These are phyloP conservation scores for Cladophialophora exuberans DNA, from an alignment of 2,329 filamentous ascomycete species.

Conservation along the genomic window DNA sequence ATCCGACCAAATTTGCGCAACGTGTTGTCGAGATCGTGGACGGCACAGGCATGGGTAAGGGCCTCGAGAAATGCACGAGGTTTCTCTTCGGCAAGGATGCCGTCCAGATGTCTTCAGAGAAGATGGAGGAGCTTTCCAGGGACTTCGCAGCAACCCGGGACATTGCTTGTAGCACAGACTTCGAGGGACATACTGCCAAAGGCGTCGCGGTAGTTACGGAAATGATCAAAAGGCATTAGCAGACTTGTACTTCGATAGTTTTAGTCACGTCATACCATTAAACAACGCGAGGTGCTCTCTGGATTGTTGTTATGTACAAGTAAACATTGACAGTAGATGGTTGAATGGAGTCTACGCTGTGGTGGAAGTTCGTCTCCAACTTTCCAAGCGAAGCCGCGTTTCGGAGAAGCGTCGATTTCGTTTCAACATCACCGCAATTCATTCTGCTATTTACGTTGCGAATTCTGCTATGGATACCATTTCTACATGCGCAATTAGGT, in stretches of 20 bases:
- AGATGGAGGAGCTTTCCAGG: constrained; percentile 1
- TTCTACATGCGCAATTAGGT: no score
- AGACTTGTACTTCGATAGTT: not conserved
- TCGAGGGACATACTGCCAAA: not conserved
- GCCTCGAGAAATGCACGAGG: constrained; percentile 4
- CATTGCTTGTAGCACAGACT: constrained; percentile 11
- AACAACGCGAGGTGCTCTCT: no score
- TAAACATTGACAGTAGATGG: no score
- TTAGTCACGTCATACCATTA: no score
- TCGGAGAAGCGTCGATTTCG: no score
- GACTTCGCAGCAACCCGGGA: constrained; percentile 8
- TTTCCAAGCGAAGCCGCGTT: no score
- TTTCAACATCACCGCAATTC: no score
- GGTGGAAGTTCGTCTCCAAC: no score
- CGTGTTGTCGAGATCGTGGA: constrained; percentile 22
- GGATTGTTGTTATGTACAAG: no score
- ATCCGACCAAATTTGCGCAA: constrained; percentile 17
- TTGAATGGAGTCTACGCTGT: no score
- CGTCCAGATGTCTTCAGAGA: not conserved
- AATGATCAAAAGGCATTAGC: not conserved
- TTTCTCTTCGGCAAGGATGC: constrained; percentile 17
- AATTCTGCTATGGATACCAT: no score
- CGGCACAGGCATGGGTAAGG: constrained; percentile 11
- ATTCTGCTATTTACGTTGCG: no score
- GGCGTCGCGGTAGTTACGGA: constrained; percentile 3